phyloP scores from a whole-genome alignment of 257 asterid species.

The Capsicum baccatum region DNA sequence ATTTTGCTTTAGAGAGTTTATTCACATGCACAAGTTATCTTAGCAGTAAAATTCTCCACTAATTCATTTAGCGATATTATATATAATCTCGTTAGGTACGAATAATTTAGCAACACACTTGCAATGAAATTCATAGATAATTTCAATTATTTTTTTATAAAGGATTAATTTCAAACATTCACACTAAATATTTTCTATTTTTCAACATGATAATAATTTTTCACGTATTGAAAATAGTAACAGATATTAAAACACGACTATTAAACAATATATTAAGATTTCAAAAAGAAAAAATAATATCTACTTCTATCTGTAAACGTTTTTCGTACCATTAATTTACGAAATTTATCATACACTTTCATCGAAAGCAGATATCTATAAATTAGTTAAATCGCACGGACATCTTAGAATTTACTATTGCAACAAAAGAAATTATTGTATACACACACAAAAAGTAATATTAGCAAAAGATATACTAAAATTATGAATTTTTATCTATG shows the following conservation, averaged over 20 bases:
- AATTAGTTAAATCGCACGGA: neutral
- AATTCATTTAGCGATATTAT: too few relatives aligned
- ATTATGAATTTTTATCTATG: neutral
- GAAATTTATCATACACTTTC: neutral
- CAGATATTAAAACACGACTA: neutral
- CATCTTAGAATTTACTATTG: neutral
- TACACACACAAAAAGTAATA: too few relatives aligned
- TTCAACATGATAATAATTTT: neutral
- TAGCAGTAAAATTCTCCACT: too few relatives aligned
- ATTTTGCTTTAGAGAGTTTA: too few relatives aligned
- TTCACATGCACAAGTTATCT: too few relatives aligned
- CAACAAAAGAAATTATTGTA: neutral
- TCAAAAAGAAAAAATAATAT: neutral
- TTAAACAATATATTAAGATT: neutral
- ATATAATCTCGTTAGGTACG: too few relatives aligned
- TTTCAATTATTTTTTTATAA: neutral
- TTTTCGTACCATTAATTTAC: neutral
- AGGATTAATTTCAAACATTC: neutral
- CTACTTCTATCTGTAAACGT: neutral
- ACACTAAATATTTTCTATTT: neutral
- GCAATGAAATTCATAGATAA: neutral
- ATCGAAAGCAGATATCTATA: neutral
- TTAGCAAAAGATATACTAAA: neutral
- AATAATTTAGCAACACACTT: too few relatives aligned
- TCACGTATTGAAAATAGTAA: neutral